phyloP scores from a whole-genome alignment of 129 eudicot species.

The Calendula officinalis region DNA sequence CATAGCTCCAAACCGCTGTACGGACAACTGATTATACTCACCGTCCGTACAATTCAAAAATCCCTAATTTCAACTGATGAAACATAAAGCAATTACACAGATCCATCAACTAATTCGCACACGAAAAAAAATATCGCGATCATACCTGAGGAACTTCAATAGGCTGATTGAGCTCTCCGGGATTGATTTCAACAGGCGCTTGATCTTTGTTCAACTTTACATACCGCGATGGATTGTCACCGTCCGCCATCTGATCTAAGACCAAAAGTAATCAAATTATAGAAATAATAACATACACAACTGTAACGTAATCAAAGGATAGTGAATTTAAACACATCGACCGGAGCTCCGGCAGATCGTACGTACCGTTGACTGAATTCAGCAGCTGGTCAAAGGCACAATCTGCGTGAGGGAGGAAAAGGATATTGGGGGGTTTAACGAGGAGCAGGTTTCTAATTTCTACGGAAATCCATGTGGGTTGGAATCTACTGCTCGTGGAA shows the following conservation, averaged over 20 bases:
- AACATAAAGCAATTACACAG: slow-evolving; percentile 1
- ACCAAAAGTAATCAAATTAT: slow-evolving; percentile 3
- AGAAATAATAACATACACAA: background rate
- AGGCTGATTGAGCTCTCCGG: slow-evolving; percentile 18
- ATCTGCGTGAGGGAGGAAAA: background rate
- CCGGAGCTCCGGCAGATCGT: slow-evolving; percentile 14
- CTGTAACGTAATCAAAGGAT: background rate
- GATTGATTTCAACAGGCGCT: slow-evolving; percentile 59
- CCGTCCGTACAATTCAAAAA: background rate
- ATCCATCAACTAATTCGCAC: slow-evolving; percentile 8
- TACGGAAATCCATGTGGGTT: no score
- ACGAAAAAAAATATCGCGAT: background rate
- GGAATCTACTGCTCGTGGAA: no score
- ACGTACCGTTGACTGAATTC: slow-evolving; percentile 35
- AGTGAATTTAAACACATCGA: background rate
- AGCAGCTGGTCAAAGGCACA: slow-evolving; percentile 25
- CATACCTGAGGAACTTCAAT: slow-evolving; percentile 20
- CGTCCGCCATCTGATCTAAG: slow-evolving; percentile 70
- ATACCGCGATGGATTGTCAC: slow-evolving; percentile 57
- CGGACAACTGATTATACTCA: background rate
- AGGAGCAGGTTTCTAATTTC: no score
- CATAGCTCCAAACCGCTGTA: background rate
- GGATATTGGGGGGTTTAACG: no score
- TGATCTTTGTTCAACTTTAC: slow-evolving; percentile 86
- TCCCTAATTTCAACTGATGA: slow-evolving; percentile 17